Evolutionary conservation across 1,284 basidiomycete genomes (phyloP).

Genomic region (Austroboletus niveus): DNA sequence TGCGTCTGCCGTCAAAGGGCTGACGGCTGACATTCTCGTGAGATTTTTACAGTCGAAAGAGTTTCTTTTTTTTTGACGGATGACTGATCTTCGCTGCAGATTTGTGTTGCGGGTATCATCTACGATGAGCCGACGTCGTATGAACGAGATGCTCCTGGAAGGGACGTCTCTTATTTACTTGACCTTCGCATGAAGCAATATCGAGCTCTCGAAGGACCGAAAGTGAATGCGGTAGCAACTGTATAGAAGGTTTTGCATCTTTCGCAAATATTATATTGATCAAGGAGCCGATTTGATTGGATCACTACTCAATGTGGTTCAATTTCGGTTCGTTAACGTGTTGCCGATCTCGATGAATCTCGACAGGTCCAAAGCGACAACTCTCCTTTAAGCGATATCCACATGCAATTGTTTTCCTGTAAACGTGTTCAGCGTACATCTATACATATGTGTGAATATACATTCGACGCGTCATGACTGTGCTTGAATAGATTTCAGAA

Average conservation of each 20-base stretch:
- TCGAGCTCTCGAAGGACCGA: slow-evolving; percentile 6
- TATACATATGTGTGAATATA: no score
- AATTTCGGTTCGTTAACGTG: no score
- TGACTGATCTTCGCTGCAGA: slow-evolving; percentile 37
- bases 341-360: no score
- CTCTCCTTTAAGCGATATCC: no score
- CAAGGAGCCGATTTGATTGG: no score
- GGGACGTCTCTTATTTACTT: slow-evolving; percentile 14
- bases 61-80: no score
- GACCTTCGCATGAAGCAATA: slow-evolving; percentile 30
- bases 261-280: no score
- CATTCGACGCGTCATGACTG: slow-evolving; percentile 14
- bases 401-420: not conserved
- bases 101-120: slow-evolving; percentile 57
- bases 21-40: slow-evolving; percentile 81
- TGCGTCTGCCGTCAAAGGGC: slow-evolving; percentile 77
- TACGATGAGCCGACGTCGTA: slow-evolving; percentile 48
- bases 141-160: slow-evolving; percentile 46
- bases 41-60: not conserved
- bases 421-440: not conserved
- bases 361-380: no score
- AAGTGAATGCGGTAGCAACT: not conserved
- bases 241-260: not conserved
- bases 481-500: slow-evolving; percentile 65
- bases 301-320: no score